Evolutionary conservation across 169 alveolate species (phyloP).

Genomic region (Theileria parva): DNA sequence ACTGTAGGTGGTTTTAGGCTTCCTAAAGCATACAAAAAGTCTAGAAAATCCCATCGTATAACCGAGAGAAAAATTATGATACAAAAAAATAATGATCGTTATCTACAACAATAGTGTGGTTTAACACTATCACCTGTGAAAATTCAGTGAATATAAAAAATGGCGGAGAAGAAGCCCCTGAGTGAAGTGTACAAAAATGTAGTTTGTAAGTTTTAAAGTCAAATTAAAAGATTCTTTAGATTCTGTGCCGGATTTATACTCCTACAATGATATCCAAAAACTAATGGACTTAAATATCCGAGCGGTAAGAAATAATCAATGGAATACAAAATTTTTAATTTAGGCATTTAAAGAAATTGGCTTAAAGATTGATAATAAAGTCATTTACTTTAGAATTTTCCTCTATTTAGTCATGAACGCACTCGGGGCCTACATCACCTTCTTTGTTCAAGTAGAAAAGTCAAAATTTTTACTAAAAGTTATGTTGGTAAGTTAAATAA

Average conservation of each 20-base stretch:
- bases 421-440: constrained; percentile 51
- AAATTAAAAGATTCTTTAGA: not conserved
- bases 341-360: constrained; percentile 46
- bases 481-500: constrained; percentile 32
- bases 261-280: constrained; percentile 8
- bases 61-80: not conserved
- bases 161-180: not conserved
- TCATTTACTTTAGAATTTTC: constrained; percentile 20
- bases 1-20: not conserved
- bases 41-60: constrained; percentile 2
- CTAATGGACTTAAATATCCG: constrained; percentile 10
- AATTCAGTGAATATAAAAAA: not conserved
- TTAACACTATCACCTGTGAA: constrained; percentile 1
- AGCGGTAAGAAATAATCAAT: constrained; percentile 4
- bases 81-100: not conserved
- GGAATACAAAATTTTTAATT: not conserved
- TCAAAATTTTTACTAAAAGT: constrained; percentile 16
- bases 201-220: constrained; percentile 1
- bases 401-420: constrained; percentile 26
- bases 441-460: constrained; percentile 40
- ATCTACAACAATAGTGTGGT: not conserved
- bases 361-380: constrained; percentile 34
- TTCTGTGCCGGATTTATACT: constrained; percentile 13
- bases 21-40: not conserved
- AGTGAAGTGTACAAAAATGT: not conserved